Evolutionary conservation across 208 protist species (phyloP), one percentile per base, ranked within the genome.

Genomic region (Trypanosoma caninum): DNA sequence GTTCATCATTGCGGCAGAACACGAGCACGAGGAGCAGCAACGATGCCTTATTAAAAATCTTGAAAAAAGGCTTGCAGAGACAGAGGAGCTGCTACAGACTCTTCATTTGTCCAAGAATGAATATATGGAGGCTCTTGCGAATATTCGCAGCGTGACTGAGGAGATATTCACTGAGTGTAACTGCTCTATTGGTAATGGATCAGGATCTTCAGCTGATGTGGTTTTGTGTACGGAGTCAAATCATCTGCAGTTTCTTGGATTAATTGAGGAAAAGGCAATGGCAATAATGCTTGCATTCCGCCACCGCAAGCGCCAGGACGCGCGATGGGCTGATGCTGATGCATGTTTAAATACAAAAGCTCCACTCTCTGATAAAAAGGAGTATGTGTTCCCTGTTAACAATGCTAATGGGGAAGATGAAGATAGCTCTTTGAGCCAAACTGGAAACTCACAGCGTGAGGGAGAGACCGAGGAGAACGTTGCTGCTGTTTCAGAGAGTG

Each of bases 251-350:
- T 93, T 86, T 63, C 80, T 97, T 37, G 93, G 91, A 33, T 68
- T 76, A n/a, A 93, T 97, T 68, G 93, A 97, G 74, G 83, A 97
- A 65, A 80, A 81, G 13, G 82, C 88, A 3, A 91, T 67, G 40
- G 71, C 82, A 40, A 81, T 97, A 38, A 65, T 97, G 35, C 82
- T 63, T 58, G 79, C 86, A 9, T 82, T 75, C 35, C 79, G 92
- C 66, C 64, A 63, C n/a, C 78, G 69, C 58, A 65, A 78, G 31
- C 64, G 48, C n/a, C 9, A 41, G 3, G 64, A 73, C 13, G 30
- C 52, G 5, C 55, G 25, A 18, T 42, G 46, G 34, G 22, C 53
- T 27, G 56, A 45, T 16, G 16, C 25, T 30, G 46, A 11, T 22
- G 34, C 34, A 27, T n/a, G 35, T 0, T 2, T 34, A 55, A 55